Evolutionary conservation across 805 yeast genomes (phyloP).

Genomic region (Candida ulmi): DNA sequence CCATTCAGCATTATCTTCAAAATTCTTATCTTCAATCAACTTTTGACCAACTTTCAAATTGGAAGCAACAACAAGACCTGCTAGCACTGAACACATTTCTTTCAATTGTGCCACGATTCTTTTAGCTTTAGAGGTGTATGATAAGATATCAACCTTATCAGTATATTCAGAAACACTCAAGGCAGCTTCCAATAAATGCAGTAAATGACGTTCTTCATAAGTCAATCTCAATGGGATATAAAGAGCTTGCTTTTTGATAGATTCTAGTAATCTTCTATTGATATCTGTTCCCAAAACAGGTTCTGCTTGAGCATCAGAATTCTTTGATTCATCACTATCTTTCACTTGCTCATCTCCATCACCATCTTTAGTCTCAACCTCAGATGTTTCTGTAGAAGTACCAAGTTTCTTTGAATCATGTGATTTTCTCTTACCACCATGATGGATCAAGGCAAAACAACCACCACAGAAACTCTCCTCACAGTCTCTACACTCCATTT

Average conservation of each 20-base stretch:
- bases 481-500: constrained; percentile 56
- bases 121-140: constrained; percentile 61
- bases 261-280: constrained; percentile 9
- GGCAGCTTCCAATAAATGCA: constrained; percentile 69
- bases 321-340: constrained; percentile 10
- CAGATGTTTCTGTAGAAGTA: constrained; percentile 9
- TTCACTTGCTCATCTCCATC: constrained; percentile 4
- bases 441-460: constrained; percentile 62
- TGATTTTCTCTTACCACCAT: constrained; percentile 55
- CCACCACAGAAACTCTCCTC: constrained; percentile 65
- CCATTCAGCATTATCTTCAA: constrained; percentile 68
- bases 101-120: constrained; percentile 67
- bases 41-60: constrained; percentile 65
- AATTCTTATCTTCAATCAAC: constrained; percentile 60
- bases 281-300: constrained; percentile 4
- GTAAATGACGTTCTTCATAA: constrained; percentile 60
- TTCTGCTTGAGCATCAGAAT: constrained; percentile 9
- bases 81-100: constrained; percentile 73
- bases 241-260: constrained; percentile 37
- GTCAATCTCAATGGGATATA: constrained; percentile 69
- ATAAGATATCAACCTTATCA: constrained; percentile 66
- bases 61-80: constrained; percentile 75
- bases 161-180: constrained; percentile 76
- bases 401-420: constrained; percentile 33
- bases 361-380: constrained; percentile 7